Base-by-base conservation (phyloP, 768 basidiomycete genomes). In the Suillus subaureus region DNA sequence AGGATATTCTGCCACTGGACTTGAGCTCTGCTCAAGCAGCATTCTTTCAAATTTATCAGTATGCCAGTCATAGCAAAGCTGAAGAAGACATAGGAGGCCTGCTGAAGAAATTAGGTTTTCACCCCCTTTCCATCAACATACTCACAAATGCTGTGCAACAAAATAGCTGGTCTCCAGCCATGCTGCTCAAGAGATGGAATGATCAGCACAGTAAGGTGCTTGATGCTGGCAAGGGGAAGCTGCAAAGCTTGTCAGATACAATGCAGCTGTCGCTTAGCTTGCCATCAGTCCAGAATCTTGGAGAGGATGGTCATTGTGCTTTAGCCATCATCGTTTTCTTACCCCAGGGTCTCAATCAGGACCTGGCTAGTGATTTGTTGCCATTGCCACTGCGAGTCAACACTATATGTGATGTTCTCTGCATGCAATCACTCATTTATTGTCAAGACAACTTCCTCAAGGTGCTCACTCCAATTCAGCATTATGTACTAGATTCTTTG, bases 311-410 rank as follows among this genome's bases (percentile, higher is more conserved):
- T 58, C 26, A 6, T n/a, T 45, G n/a, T 58, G 43, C n/a, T 16
- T 45, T 64, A 4, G 56, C 54, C 6, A 33, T 64, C 26, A 33
- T 58, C 4, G 64, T 43, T 0, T 45, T 61, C 21, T 23, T 64
- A 7, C 64, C 64, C n/a, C 64, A 64, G 26, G 64, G 64, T 18
- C 23, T 64, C 35, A 57, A 28, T 8, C 16, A 40, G 3, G 13
- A 18, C 35, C 6, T 49, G 23, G 42, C 62, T 21, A 62, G 45
- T 6, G 11, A 37, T 15, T 49, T 51, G 13, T 40, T 62, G 33
- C 35, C 33, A 39, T 62, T 21, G 6, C 45, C 35, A 6, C 31
- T 21, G 13, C 23, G 39, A 6, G 13, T 62, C 23, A 33, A 33
- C n/a, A 1, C 15, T 7, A 28, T 62, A 37, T 55, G 54, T 1